Evolutionary conservation across 73 alveolate genomes (phyloP).

Genomic region (Paraurostyla sp.): DNA sequence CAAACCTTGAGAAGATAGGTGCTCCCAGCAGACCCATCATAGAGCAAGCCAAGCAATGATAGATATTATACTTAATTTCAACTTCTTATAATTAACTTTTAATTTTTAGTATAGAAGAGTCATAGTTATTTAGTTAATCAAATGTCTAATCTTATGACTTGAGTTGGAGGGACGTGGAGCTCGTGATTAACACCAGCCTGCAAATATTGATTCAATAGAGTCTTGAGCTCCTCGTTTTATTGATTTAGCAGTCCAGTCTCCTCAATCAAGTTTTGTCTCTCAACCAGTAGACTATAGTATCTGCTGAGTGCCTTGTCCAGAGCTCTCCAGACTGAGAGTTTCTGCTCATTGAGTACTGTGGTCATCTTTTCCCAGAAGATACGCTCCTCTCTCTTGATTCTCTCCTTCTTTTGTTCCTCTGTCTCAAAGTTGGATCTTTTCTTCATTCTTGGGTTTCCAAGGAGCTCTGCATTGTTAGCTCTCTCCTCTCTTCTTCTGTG

Average conservation of each 20-base stretch:
- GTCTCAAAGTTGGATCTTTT: conserved; percentile 87
- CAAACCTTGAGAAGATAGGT: conserved; percentile 62
- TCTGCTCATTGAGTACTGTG: conserved; percentile 82
- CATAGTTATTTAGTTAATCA: background rate
- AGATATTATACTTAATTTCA: background rate
- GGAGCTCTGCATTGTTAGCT: conserved; percentile 72
- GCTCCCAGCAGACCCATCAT: background rate
- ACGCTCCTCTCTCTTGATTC: conserved; percentile 88
- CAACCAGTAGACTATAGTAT: conserved; percentile 85
- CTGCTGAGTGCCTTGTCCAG: conserved; percentile 86
- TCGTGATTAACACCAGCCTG: conserved; percentile 96
- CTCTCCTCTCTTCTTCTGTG: conserved; percentile 81
- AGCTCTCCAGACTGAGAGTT: conserved; percentile 89
- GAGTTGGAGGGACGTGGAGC: conserved; percentile 93
- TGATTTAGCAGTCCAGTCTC: conserved; percentile 95
- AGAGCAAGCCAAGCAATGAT: background rate
- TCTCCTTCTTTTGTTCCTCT: conserved; percentile 91
- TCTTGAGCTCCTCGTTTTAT: conserved; percentile 93
- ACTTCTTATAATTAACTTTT: background rate
- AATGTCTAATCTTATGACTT: conserved; percentile 86
- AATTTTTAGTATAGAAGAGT: background rate
- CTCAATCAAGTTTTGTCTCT: conserved; percentile 89
- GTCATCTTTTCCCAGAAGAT: conserved; percentile 92
- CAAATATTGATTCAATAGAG: conserved; percentile 87
- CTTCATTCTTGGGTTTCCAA: conserved; percentile 83